Base-by-base conservation (phyloP, 345 rosid species). In the Moricandia moricandioides region DNA sequence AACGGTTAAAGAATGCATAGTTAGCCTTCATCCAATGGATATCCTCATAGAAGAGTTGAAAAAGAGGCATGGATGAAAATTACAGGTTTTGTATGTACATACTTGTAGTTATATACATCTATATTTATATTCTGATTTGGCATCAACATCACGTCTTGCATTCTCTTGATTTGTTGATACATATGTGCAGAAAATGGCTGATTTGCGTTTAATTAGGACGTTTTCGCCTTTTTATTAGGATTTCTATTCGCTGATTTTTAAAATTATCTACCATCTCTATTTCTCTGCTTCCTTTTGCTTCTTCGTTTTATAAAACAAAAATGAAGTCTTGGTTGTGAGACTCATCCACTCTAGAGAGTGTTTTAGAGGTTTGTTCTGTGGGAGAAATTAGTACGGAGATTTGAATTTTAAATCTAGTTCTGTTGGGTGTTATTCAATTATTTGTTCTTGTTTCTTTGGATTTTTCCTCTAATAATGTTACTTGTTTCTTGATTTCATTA, bases 11-110 rank as follows among this genome's bases (percentile, higher is more conserved):
- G 68, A 59, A 88, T 84, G 92, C 86, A 80, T 83, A 40, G 69
- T 71, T 94, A 87, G 83, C 91, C 80, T 78, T 75, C 85, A 73
- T 80, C 87, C 59, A 90, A 89, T 80, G 98, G 97, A 65, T 83
- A 82, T 81, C 83, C 84, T 21, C 88, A 82, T 56, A 85, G 88
- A 63, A 86, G 85, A 78, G 80, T 35, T 76, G 92, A 87, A 47
- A 88, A 82, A 67, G 91, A 86, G 62, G 71, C 80, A 26, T 88
- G 85, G 65, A 7, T 71, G 43, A 84, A 85, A 33, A 84, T 34
- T 78, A 70, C 87, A 69, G 83, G 92, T 21, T 21, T 21, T 21
- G 24, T 21, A 21, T 21, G 24, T 21, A 21, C 24, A 21, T 21
- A 21, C 24, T 21, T 21, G 24, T 21, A 21, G 24, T 21, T 21